Evolutionary conservation across 1,284 basidiomycete genomes (phyloP), one percentile per base, ranked within the genome.

Genomic region (Melampsora larici-populina): DNA sequence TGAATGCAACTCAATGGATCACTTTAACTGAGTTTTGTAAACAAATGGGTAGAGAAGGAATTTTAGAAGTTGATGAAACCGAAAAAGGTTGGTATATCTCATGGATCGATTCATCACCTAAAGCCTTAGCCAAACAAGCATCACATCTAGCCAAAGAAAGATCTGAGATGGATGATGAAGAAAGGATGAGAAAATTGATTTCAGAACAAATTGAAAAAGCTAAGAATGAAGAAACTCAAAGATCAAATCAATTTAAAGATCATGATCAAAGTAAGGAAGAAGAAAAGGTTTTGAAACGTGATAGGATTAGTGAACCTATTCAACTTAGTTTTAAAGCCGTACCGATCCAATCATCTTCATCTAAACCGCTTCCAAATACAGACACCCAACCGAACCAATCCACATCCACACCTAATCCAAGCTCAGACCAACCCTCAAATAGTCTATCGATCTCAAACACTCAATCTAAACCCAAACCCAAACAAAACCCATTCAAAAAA

Each of bases 1-100:
- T 99, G 97, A 99, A 99, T 85, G 87, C 95, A 6, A 99, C 97
- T 13, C 89, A 93, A 79, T 99, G 97, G 95, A 92, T 97, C 31
- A 97, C 96, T 13, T 87, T 99, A 79, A 92, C 92, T 15, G 96
- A 97, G 82, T 99, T 99, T 81, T 87, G 90, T 82, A 94, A 96
- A 84, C 89, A 95, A 82, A 87, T 99, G 40, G 95, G 97, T 2
- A 88, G 94, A 64, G 87, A 88, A 8, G 96, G 97, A 49, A 87
- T 97, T 67, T 92, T 91, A 3, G 89, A 92, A 80, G 97, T 97
- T 29, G 96, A 99, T 83, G 96, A 99, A 85, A 97, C 93, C 68
- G 96, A 98, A 85, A 94, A 97, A 85, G 96, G 95, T 2, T 94
- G 93, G 90, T 98, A 93, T 85, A 88, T 99, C 81, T 89, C 90